A percentile compares a stretch with the other conserved stretches of the same genome.
Conservation (phyloP, 1,139 yeast genomes). For the Diutina mesorugosa region DNA sequence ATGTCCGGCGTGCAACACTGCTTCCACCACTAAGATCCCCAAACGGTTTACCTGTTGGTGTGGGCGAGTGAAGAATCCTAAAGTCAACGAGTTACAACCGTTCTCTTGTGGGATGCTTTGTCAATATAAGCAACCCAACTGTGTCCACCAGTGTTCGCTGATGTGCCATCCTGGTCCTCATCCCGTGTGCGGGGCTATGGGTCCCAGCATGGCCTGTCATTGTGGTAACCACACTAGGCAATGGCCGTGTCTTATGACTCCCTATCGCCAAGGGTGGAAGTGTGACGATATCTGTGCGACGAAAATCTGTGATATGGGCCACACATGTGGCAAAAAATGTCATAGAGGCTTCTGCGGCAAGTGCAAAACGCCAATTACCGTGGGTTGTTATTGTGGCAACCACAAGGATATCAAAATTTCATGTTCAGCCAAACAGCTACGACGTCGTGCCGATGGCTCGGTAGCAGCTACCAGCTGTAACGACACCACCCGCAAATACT, state of each 20-base stretch:
- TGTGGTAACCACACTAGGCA: slow-evolving; percentile 66
- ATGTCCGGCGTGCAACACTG: slow-evolving; percentile 75
- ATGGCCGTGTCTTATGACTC: slow-evolving; percentile 62
- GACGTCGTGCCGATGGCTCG: slow-evolving; percentile 25
- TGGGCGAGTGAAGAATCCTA: slow-evolving; percentile 63
- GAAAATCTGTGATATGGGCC: slow-evolving; percentile 58
- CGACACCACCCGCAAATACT: slow-evolving; percentile 31
- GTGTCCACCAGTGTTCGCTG: slow-evolving; percentile 66
- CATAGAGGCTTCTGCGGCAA: slow-evolving; percentile 76
- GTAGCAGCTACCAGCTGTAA: slow-evolving; percentile 55
- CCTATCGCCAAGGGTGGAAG: slow-evolving; percentile 53
- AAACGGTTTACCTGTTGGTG: slow-evolving; percentile 79
- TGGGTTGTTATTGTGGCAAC: slow-evolving; percentile 69
- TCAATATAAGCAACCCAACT: slow-evolving; percentile 36
- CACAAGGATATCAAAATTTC: slow-evolving; percentile 20
- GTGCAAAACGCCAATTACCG: slow-evolving; percentile 29
- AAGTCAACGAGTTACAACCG: slow-evolving; percentile 47
- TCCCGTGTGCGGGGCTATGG: slow-evolving; percentile 67
- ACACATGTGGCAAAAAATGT: slow-evolving; percentile 41
- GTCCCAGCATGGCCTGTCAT: slow-evolving; percentile 54
- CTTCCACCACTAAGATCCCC: slow-evolving; percentile 36
- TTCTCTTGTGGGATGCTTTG: slow-evolving; percentile 89
- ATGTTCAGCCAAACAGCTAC: slow-evolving; percentile 15
- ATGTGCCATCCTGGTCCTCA: slow-evolving; percentile 90
- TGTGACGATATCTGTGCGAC: slow-evolving; percentile 50